phyloP scores from a whole-genome alignment of 2,329 filamentous ascomycete genomes.

The Aspergillus amoenus region DNA sequence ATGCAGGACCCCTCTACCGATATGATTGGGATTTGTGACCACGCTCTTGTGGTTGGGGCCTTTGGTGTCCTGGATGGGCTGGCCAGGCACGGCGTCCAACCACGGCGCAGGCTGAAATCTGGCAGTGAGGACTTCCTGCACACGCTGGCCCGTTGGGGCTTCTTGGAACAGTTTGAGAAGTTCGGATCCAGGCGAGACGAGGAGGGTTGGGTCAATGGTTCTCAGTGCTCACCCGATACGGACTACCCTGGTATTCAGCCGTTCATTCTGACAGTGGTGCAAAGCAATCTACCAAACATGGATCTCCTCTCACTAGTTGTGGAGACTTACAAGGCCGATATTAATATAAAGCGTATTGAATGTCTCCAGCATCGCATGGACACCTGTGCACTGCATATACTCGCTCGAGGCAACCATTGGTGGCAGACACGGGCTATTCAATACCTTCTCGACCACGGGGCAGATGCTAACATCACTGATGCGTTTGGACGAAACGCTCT shows the following conservation, averaged over 20 bases:
- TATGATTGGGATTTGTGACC: neutral
- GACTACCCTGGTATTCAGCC: neutral
- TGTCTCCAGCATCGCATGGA: neutral
- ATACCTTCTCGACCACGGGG: constrained; percentile 1
- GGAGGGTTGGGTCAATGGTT: neutral
- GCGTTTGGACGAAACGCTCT: neutral
- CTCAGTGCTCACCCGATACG: neutral
- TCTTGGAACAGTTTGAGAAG: neutral
- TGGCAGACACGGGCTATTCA: neutral
- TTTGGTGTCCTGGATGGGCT: neutral
- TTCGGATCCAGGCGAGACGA: neutral
- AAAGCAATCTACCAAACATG: neutral
- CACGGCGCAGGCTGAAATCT: no score
- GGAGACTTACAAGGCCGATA: neutral
- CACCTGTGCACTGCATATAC: neutral
- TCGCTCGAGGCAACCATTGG: constrained; percentile 5
- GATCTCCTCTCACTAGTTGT: neutral
- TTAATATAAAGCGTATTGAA: neutral
- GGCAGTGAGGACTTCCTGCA: neutral
- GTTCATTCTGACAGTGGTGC: neutral
- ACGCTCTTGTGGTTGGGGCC: neutral
- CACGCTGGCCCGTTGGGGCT: neutral
- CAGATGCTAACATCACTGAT: neutral
- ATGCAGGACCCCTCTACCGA: neutral
- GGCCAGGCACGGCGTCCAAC: neutral